Evolutionary conservation across 495 filamentous ascomycete species (phyloP).

Genomic region (Trichocladium uniseriatum): DNA sequence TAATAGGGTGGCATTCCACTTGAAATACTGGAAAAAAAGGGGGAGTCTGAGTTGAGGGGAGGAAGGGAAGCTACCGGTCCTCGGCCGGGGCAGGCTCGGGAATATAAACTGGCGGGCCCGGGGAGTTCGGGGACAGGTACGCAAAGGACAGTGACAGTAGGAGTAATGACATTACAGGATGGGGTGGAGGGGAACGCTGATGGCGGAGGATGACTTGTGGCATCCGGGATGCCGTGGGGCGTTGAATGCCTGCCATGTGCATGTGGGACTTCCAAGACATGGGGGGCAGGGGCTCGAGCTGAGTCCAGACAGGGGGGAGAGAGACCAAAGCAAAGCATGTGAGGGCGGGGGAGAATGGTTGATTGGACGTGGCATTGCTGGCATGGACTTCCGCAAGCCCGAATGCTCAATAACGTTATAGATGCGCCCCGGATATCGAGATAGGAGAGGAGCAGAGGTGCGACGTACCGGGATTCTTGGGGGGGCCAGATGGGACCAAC

Average conservation of each 20-base stretch:
- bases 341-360: slow-evolving; percentile 6
- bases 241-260: slow-evolving; percentile 2
- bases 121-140: slow-evolving; percentile 1
- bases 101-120: slow-evolving; percentile 16
- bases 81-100: slow-evolving; percentile 14
- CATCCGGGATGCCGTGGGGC: not conserved
- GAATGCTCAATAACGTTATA: slow-evolving; percentile 30
- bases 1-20: slow-evolving; percentile 71
- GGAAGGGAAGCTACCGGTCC: slow-evolving; percentile 3
- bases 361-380: slow-evolving; percentile 29
- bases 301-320: not conserved
- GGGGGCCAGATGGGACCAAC: not conserved
- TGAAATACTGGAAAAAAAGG: slow-evolving; percentile 14
- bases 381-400: slow-evolving; percentile 33
- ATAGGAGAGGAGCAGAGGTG: slow-evolving; percentile 3
- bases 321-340: not conserved
- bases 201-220: not conserved
- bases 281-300: too few species aligned
- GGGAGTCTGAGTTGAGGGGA: not conserved
- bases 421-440: slow-evolving; percentile 7
- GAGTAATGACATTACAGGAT: not conserved
- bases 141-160: not conserved
- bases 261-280: slow-evolving; percentile 3
- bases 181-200: not conserved
- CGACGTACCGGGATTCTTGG: slow-evolving; percentile 16